Evolutionary conservation across 169 alveolate genomes (phyloP), one percentile per base, ranked within the genome.

Genomic region (Cyclospora cayetanensis): DNA sequence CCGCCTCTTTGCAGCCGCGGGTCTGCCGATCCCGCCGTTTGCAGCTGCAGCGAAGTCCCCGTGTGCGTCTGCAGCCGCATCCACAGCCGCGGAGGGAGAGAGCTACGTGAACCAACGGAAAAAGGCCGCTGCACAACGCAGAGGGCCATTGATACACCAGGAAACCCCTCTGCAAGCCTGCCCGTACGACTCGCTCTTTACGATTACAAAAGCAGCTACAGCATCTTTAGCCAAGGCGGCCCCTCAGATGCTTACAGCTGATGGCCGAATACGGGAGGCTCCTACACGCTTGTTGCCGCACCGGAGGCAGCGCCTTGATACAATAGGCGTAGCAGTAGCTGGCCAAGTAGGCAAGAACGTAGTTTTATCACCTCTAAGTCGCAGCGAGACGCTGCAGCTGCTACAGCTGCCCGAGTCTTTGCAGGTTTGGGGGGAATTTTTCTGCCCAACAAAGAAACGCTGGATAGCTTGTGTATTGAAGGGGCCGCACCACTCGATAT

Each of bases 361-460:
- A 35, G 52, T 25, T 15, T 41, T 31, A 27, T 39, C 84, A 1
- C 60, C 91, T 27, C 39, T 42, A 55, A 29, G 37, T 43, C 42
- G 85, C 42, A 2, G 35, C 27, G 46, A 77, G 88, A 66, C 12
- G 88, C 88, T 46, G 88, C 88, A 42, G 70, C 66, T 46, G 88
- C 88, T 46, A 70, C 88, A 77, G 88, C 88, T 29, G 91, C 60
- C 46, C 9, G 39, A 31, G 39, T 53, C 74, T 20, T 52, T 46
- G 85, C 85, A 66, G 74, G 4, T 68, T 20, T 86, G 85, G 92
- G 83, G 74, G n/a, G 83, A 86, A 35, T 39, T 63, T 7, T 86
- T 35, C 37, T 65, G 74, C 60, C 5, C 20, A 37, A 35, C 39
- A 0, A n/a, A 65, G 55, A 4, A 66, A 70, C 60, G 91, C 42